Base-by-base conservation (phyloP, 768 basidiomycete genomes). In the Termitomyces eurrhizus region DNA sequence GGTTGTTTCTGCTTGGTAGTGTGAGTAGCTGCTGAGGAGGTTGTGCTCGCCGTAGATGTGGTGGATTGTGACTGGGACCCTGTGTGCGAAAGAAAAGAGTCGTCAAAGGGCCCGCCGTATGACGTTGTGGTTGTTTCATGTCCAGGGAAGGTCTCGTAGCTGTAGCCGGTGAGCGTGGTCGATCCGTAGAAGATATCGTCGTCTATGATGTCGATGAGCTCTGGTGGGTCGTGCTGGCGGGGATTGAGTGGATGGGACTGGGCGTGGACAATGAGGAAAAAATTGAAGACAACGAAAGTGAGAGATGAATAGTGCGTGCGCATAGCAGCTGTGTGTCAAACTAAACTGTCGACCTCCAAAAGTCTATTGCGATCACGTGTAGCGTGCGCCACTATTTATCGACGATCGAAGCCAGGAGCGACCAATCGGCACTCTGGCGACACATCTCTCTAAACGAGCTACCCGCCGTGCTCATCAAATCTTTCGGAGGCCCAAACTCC, bases 371-470 rank as follows among this genome's bases (percentile, higher is more conserved):
- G 46, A 62, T 66, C 65, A 66, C 65, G 62, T 66, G 65, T 8
- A 24, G 7, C 35, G 14, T 37, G 56, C 52, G 57, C 36, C 50
- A 60, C 54, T 59, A 51, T 39, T 45, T 21, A 1, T 68, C 66
- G 49, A 66, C 55, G 4, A 64, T 64, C 54, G 69, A 70, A 63
- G 64, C 68, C 62, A 80, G 75, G 33, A 75, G 46, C 13, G 75
- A 69, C 81, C 82, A 83, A 57, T 84, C 83, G 3, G 79, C 78
- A 68, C 86, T 88, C 62, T 81, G 79, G 48, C 78, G 74, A 71
- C 88, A 89, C 83, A 93, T 83, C 62, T 83, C 82, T 52, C 83
- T 80, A 70, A 93, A 92, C 29, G 77, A 74, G 3, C 90, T 84
- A 21, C 80, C 81, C 14, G 77, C 72, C 39, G 76, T 82, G 2